Evolutionary conservation across 2,329 filamentous ascomycete genomes (phyloP).

Genomic region (Pyricularia pennisetigena): DNA sequence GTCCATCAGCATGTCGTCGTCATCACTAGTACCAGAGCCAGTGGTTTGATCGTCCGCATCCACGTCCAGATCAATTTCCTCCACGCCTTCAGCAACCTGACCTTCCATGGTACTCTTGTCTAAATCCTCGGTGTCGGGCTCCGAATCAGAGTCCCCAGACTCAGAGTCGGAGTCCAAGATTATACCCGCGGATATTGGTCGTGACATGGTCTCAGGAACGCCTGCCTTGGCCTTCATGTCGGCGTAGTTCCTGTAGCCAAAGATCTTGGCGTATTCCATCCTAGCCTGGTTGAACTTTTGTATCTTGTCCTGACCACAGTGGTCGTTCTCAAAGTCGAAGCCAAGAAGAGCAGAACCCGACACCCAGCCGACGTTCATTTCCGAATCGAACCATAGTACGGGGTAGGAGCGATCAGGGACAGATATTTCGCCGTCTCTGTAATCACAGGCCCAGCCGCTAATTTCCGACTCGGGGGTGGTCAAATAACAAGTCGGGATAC

Average conservation of each 20-base stretch:
- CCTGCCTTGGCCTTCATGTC: not conserved
- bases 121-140: not conserved
- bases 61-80: not conserved
- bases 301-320: not conserved
- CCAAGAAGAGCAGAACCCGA: not conserved
- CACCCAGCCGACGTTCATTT: not conserved
- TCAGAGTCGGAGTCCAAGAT: not conserved
- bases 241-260: conserved; percentile 3
- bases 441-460: not conserved
- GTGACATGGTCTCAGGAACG: not conserved
- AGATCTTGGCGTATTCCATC: not conserved
- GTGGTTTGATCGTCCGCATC: not conserved
- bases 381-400: not conserved
- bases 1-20: not conserved
- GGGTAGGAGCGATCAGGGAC: conserved; percentile 20
- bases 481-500: not conserved
- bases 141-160: not conserved
- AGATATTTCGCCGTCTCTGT: conserved; percentile 19
- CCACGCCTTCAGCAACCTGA: not conserved
- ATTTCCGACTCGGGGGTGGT: not conserved
- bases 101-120: not conserved
- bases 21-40: not conserved
- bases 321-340: not conserved
- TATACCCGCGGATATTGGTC: not conserved
- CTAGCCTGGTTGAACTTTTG: not conserved